These are phyloP conservation scores for Cyberlindnera americana DNA, from an alignment of 805 yeast species.

Conservation along the genomic window DNA sequence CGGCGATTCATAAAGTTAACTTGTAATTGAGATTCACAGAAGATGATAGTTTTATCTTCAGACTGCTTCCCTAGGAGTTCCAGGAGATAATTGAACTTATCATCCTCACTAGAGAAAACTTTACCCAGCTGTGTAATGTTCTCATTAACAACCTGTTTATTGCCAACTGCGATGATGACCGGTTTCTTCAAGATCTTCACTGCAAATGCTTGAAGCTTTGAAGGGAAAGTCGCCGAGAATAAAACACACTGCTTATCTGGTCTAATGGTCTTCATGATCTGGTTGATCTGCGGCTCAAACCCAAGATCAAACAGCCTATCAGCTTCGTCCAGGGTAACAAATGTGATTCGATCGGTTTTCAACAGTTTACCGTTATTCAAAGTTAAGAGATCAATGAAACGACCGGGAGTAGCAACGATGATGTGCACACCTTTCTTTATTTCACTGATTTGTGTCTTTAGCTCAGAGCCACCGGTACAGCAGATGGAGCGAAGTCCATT, in stretches of 20 bases:
- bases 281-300: slow-evolving; percentile 91
- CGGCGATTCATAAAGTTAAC: slow-evolving; percentile 70
- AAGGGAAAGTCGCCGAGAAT: slow-evolving; percentile 93
- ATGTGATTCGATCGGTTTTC: slow-evolving; percentile 65
- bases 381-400: slow-evolving; percentile 83
- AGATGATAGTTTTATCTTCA: slow-evolving; percentile 61
- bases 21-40: slow-evolving; percentile 83
- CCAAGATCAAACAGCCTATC: slow-evolving; percentile 97
- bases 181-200: slow-evolving; percentile 60
- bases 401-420: slow-evolving; percentile 91
- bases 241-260: slow-evolving; percentile 87
- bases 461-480: slow-evolving; percentile 88
- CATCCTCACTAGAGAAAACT: slow-evolving; percentile 47
- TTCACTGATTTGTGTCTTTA: slow-evolving; percentile 77
- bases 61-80: slow-evolving; percentile 47
- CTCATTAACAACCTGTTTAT: slow-evolving; percentile 73
- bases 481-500: slow-evolving; percentile 57
- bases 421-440: slow-evolving; percentile 76
- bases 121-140: slow-evolving; percentile 73
- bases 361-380: slow-evolving; percentile 75
- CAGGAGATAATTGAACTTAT: slow-evolving; percentile 55
- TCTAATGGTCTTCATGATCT: slow-evolving; percentile 69
- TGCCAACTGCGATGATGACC: slow-evolving; percentile 75
- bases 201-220: slow-evolving; percentile 73
- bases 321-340: slow-evolving; percentile 91